Evolutionary conservation across 306 rosid genomes (phyloP).

Genomic region (Styphnolobium japonicum): DNA sequence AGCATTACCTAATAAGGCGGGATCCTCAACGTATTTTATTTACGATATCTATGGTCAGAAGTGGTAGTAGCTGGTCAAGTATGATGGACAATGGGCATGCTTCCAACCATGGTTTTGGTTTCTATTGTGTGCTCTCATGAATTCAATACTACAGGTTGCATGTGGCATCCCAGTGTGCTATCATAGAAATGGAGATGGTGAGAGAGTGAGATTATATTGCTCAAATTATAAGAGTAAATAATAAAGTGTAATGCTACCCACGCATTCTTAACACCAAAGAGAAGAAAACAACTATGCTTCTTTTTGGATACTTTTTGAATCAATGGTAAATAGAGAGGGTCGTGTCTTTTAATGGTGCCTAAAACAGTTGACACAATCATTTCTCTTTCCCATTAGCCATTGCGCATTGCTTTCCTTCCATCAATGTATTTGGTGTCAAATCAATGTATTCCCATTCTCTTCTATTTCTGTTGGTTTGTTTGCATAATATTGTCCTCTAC

Average conservation of each 20-base stretch:
- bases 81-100: background rate
- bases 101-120: background rate
- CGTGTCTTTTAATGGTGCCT: background rate
- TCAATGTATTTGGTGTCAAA: no score
- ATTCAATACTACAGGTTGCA: background rate
- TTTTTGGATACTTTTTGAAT: background rate
- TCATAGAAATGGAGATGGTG: background rate
- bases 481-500: no score
- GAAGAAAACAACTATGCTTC: background rate
- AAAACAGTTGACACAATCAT: background rate
- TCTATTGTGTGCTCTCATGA: background rate
- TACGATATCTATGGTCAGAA: no score
- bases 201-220: no score
- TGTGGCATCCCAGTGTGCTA: background rate
- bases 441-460: background rate
- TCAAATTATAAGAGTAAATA: no score
- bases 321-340: background rate
- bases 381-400: background rate
- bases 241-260: background rate
- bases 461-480: background rate
- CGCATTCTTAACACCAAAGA: conserved; percentile 4
- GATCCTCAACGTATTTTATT: no score
- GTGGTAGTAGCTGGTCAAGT: background rate
- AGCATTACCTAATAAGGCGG: no score
- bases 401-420: no score